Conservation (phyloP, 139 green algal genomes). For the Chlamydomonas asymmetrica region DNA sequence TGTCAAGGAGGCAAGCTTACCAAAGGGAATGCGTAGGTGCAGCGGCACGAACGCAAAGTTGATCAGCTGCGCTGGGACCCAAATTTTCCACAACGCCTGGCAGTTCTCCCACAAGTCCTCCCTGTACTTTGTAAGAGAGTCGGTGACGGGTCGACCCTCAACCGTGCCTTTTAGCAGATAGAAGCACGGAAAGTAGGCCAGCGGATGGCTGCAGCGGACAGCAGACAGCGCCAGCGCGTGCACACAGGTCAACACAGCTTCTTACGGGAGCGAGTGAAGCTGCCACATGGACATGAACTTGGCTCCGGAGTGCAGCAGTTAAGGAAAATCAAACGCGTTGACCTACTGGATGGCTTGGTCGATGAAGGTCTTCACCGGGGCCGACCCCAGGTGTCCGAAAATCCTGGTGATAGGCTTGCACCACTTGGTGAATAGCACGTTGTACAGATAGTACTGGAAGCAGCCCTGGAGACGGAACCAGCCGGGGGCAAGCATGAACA, state of each 20-base stretch:
- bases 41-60: constrained; percentile 86
- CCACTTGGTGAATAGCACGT: constrained; percentile 76
- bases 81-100: constrained; percentile 85
- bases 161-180: constrained; percentile 76
- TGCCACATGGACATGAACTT: too few relatives aligned
- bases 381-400: constrained; percentile 70
- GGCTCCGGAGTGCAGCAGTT: too few relatives aligned
- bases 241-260: too few relatives aligned
- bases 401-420: constrained; percentile 65
- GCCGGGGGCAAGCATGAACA: not conserved
- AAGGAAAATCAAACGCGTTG: not conserved
- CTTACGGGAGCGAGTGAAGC: too few relatives aligned
- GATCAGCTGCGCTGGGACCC: constrained; percentile 79
- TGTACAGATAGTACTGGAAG: constrained; percentile 91
- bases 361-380: constrained; percentile 82
- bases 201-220: constrained; percentile 72
- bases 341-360: constrained; percentile 83
- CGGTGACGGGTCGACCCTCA: constrained; percentile 47
- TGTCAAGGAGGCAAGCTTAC: constrained; percentile 27
- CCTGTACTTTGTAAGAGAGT: constrained; percentile 66
- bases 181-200: constrained; percentile 89
- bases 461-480: constrained; percentile 46
- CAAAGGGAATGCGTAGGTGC: constrained; percentile 83
- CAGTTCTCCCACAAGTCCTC: constrained; percentile 83
- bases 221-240: too few relatives aligned